Conservation (phyloP, 1,139 yeast genomes). For the Spencermartinsiella ligniputridi region DNA sequence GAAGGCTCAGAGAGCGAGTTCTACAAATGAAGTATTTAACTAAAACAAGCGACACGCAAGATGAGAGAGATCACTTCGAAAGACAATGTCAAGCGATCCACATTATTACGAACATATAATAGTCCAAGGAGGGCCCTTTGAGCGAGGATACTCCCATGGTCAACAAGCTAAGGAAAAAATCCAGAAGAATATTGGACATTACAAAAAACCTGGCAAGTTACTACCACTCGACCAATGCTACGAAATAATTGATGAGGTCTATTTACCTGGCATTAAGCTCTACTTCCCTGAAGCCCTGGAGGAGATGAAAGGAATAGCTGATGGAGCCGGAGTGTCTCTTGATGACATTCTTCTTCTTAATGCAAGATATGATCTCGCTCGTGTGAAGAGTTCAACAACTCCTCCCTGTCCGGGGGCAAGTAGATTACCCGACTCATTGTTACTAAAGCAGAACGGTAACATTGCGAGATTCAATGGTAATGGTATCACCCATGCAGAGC, state of each 20-base stretch:
- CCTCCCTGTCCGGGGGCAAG: constrained; percentile 4
- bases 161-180: constrained; percentile 2
- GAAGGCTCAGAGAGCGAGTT: no score
- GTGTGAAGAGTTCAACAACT: constrained; percentile 4
- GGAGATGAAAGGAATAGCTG: constrained; percentile 7
- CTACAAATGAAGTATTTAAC: background rate
- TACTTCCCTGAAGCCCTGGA: constrained; percentile 7
- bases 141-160: constrained; percentile 8
- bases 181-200: background rate
- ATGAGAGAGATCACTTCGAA: background rate
- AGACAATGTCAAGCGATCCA: constrained; percentile 1
- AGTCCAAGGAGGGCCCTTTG: constrained; percentile 5
- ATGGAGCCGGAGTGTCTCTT: constrained; percentile 3
- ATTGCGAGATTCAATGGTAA: background rate
- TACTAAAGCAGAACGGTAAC: background rate
- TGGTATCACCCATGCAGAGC: background rate
- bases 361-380: constrained; percentile 7
- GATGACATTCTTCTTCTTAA: constrained; percentile 7
- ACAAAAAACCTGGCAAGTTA: constrained; percentile 5
- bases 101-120: constrained; percentile 6
- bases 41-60: background rate
- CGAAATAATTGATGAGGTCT: constrained; percentile 4
- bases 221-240: constrained; percentile 5
- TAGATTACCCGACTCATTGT: background rate
- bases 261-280: constrained; percentile 1